Base-by-base conservation (phyloP, 768 basidiomycete genomes). In the Boletus bicolor region DNA sequence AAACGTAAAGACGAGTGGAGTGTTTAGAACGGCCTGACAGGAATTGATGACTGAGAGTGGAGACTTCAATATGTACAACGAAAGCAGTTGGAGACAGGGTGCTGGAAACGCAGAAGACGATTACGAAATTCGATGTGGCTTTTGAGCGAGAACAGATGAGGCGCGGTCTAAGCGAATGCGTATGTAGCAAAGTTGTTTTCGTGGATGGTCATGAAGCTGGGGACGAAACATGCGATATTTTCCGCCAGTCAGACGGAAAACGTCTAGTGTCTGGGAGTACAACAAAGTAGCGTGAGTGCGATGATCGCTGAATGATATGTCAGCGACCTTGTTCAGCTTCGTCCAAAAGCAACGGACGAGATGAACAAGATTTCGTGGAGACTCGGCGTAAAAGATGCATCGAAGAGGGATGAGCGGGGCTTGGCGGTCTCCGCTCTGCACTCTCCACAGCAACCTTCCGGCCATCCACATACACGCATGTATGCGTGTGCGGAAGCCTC, bases 331-430 rank as follows among this genome's bases (percentile, higher is more conserved):
- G 44, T 46, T 49, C 45, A 10, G 21, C 37, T 28, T 45, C 26
- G 35, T 50, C 44, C 41, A 7, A 11, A 5, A 35, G 17, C 24
- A 26, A 24, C 28, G 52, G 39, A 45, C 10, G 50, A 32, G 49
- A 49, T 41, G 28, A 44, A 53, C 42, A 42, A 51, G 39, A 42
- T 41, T 24, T 24, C 21, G 38, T 46, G 26, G 48, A 49, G 36
- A 30, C 35, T 26, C 30, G 0, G 51, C 35, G 15, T 32, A 38
- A 28, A 45, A 46, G 43, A 50, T 53, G 59, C 44, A 19, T 52
- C 26, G 46, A 58, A 56, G 62, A 58, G 59, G 12, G 54, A 43
- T 28, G 54, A 56, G 50, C 39, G 49, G 46, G 32, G 35, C 39
- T 38, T 54, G 42, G 21, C 12, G 41, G 54, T 53, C 49, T 48